Conservation (phyloP, 371 early-diverging fungal species). For the Saksenaea vasiformis region DNA sequence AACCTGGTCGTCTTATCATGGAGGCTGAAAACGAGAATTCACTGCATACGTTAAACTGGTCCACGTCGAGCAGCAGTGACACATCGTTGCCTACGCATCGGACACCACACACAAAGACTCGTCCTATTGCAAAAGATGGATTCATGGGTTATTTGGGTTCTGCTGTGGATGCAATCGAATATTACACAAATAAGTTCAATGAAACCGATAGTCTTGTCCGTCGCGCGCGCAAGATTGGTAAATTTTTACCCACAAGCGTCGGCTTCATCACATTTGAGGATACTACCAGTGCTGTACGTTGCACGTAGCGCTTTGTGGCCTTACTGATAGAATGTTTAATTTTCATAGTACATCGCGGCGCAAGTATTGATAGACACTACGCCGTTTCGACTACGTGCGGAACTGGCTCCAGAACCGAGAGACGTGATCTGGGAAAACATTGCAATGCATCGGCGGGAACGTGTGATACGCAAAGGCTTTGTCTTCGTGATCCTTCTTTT, state of each 20-base stretch:
- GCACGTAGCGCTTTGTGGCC: background rate
- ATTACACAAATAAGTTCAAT: slow-evolving; percentile 63
- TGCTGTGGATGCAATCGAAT: slow-evolving; percentile 69
- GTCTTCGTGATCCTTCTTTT: slow-evolving; percentile 43
- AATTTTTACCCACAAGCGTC: slow-evolving; percentile 62
- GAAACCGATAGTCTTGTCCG: slow-evolving; percentile 62
- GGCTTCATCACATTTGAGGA: slow-evolving; percentile 85
- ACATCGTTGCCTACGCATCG: slow-evolving; percentile 16
- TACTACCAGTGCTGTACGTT: slow-evolving; percentile 60
- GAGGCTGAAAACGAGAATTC: slow-evolving; percentile 31
- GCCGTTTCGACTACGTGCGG: slow-evolving; percentile 71
- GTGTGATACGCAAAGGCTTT: slow-evolving; percentile 49
- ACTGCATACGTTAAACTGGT: slow-evolving; percentile 17
- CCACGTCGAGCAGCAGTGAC: background rate
- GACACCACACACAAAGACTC: background rate
- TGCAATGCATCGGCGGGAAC: slow-evolving; percentile 55
- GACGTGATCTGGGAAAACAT: slow-evolving; percentile 79
- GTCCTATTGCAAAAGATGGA: slow-evolving; percentile 34
- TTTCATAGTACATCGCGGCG: slow-evolving; percentile 53
- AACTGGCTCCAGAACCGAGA: slow-evolving; percentile 76
- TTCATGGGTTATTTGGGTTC: slow-evolving; percentile 47
- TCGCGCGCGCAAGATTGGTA: slow-evolving; percentile 57
- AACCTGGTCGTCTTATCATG: slow-evolving; percentile 37
- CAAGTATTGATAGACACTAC: slow-evolving; percentile 62
- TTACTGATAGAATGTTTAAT: background rate